Evolutionary conservation across 768 basidiomycete species (phyloP).

Genomic region (Leucosporidium scottii): DNA sequence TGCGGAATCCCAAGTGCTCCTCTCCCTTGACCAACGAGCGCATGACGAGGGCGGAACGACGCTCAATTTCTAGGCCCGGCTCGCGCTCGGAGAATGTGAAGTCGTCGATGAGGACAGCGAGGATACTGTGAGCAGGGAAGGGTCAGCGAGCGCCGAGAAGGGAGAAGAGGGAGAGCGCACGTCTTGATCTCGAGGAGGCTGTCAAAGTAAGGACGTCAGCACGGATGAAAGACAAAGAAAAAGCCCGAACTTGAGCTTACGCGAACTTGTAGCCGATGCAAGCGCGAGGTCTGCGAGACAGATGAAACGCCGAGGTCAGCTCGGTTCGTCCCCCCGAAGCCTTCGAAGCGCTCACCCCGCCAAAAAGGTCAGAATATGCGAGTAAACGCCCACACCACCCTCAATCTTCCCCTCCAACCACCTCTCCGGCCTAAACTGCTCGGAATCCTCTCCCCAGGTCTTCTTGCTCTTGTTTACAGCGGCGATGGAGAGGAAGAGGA

Average conservation of each 20-base stretch:
- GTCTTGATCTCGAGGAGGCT: conserved; percentile 18
- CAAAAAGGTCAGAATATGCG: conserved; percentile 40
- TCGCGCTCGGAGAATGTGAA: conserved; percentile 21
- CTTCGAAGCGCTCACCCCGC: conserved; percentile 1
- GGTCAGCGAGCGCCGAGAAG: not conserved
- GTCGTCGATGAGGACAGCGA: conserved; percentile 25
- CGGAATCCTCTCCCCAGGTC: conserved; percentile 64
- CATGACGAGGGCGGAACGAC: conserved; percentile 24
- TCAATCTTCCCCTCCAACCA: conserved; percentile 46
- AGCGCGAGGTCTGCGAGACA: not conserved
- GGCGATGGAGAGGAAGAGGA: conserved; percentile 56
- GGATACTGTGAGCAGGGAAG: conserved; percentile 5
- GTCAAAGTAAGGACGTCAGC: not conserved
- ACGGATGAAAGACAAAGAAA: too few relatives aligned
- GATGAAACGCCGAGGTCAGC: too few relatives aligned
- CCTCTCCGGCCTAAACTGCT: conserved; percentile 56
- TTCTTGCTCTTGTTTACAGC: conserved; percentile 53
- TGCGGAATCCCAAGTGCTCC: conserved; percentile 10
- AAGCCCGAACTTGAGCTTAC: not conserved
- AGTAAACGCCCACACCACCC: conserved; percentile 50
- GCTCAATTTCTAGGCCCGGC: conserved; percentile 9
- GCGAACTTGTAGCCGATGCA: conserved; percentile 23
- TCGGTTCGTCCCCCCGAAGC: not conserved
- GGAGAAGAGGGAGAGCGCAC: not conserved
- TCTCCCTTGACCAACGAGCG: conserved; percentile 23